phyloP scores from a whole-genome alignment of 805 yeast species.

The Ogataea nakhonphanomensis region DNA sequence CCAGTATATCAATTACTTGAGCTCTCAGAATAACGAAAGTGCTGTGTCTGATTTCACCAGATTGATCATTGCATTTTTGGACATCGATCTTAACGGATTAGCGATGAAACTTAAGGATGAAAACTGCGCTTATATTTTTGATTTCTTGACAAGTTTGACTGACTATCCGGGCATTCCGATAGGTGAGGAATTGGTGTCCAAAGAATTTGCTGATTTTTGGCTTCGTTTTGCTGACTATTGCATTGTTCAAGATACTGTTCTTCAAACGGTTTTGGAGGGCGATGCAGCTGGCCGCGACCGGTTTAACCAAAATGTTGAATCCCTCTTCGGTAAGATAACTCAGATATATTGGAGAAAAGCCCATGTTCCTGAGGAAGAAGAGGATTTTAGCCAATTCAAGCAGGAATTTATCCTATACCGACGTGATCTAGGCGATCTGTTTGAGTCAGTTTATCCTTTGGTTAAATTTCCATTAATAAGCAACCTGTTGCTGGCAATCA shows the following conservation, averaged over 20 bases:
- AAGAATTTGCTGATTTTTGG: slow-evolving; percentile 65
- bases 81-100: slow-evolving; percentile 42
- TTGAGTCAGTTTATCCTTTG: slow-evolving; percentile 66
- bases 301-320: slow-evolving; percentile 32
- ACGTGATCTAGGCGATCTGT: slow-evolving; percentile 70
- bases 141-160: slow-evolving; percentile 50
- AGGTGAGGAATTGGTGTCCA: slow-evolving; percentile 54
- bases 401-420: slow-evolving; percentile 69
- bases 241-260: slow-evolving; percentile 44
- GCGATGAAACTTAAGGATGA: slow-evolving; percentile 38
- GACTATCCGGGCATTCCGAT: slow-evolving; percentile 56
- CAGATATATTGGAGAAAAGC: slow-evolving; percentile 67
- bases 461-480: slow-evolving; percentile 52
- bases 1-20: slow-evolving; percentile 32
- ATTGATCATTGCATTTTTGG: slow-evolving; percentile 44
- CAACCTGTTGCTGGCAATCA: slow-evolving; percentile 38
- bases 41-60: slow-evolving; percentile 42
- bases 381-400: slow-evolving; percentile 31
- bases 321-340: slow-evolving; percentile 50
- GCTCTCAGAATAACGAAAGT: slow-evolving; percentile 35
- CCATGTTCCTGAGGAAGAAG: slow-evolving; percentile 40
- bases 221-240: slow-evolving; percentile 57
- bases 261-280: slow-evolving; percentile 32
- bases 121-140: slow-evolving; percentile 39
- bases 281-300: slow-evolving; percentile 29